Evolutionary conservation across 345 rosid species (phyloP), one percentile per base, ranked within the genome.

Genomic region (Gossypium herbaceum): DNA sequence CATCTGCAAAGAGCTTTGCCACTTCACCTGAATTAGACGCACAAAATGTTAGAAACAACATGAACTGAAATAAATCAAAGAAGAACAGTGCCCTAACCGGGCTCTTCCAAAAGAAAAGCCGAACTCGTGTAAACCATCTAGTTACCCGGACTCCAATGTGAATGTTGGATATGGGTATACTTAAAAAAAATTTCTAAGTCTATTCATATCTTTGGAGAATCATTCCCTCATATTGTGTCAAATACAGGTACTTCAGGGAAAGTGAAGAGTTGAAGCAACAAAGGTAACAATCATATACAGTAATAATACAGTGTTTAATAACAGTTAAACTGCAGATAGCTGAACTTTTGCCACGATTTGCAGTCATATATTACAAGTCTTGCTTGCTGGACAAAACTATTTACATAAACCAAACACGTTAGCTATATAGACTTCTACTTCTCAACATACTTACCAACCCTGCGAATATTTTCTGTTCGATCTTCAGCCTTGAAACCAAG

Each of bases 1-100:
- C 87, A 85, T 92, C 98, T 13, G 95, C 90, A 80, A 94, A 94
- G 68, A 92, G 94, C 80, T 92, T 92, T 3, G 90, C 97, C 29
- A 92, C 97, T 83, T 94, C 98, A 54, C 98, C 98, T 94, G 69
- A 25, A 68, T 51, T 25, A 71, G 50, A 60, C 16, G 63, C 24
- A 58, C 12, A 63, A 65, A 15, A 17, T 17, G 15, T 74, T 9
- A 65, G 71, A 54, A 73, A 9, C 54, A 45, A 58, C 29, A 16
- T 57, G 29, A 51, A 72, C 39, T 9, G 44, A 60, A 60, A 75
- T 41, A 58, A 3, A 34, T 43, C 39, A 63, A 66, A 72, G 20
- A 19, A 50, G 50, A 71, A 29, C 19, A 3, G 25, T 17, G 52
- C 41, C 48, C 15, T 7, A 50, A 48, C 12, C 34, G 7, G 20